Conservation (phyloP, 2,329 filamentous ascomycete species). For the Hypoxylon sp. region DNA sequence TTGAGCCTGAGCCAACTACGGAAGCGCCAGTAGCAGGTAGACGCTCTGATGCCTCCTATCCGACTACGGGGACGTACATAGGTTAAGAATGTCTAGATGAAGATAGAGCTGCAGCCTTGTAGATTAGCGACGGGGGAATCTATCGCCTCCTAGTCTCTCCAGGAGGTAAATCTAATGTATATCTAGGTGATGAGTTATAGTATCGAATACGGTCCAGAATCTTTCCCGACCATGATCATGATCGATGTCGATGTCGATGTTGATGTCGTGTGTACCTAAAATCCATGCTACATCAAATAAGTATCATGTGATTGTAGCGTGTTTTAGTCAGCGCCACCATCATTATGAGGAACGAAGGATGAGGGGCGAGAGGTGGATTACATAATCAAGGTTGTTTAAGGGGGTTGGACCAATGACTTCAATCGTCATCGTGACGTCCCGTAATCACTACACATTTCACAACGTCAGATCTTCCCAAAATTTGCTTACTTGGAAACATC, state of each 20-base stretch:
- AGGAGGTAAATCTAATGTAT: background rate
- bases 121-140: no score
- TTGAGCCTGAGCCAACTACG: background rate
- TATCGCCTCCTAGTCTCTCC: background rate
- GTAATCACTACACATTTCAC: background rate
- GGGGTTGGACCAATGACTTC: background rate
- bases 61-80: background rate
- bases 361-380: background rate
- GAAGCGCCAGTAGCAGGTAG: background rate
- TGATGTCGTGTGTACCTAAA: background rate
- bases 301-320: background rate
- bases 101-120: background rate
- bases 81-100: background rate
- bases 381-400: background rate
- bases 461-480: background rate
- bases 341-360: no score
- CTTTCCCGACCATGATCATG: background rate
- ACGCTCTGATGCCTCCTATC: background rate
- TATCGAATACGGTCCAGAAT: background rate
- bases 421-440: constrained; percentile 19
- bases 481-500: background rate
- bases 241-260: background rate
- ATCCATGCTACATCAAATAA: background rate
- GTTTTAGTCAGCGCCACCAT: background rate
- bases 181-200: background rate